Evolutionary conservation across 345 rosid genomes (phyloP), one percentile per base, ranked within the genome.

Genomic region (Ceriops tagal): DNA sequence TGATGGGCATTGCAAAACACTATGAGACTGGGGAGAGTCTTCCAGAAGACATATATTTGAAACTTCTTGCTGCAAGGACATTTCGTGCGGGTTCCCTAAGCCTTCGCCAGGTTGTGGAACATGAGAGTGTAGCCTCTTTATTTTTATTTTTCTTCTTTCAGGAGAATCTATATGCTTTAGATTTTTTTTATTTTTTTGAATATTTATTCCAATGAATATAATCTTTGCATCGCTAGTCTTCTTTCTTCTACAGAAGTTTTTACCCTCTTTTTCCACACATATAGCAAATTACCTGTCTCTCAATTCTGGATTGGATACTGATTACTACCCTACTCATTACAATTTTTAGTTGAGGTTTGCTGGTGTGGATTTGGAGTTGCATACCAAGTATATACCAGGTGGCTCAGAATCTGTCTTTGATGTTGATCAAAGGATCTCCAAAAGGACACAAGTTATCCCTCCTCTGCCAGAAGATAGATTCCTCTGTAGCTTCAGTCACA

Each of bases 1-100:
- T 92, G 80, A 87, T 92, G 92, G 87, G 93, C 80, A 86, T 92
- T 57, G 93, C 98, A 53, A 92, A 87, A 80, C 98, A 92, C 76
- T 90, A 87, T 74, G 84, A 85, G 78, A 89, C 96, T 68, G 93
- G 93, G 56, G 92, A 86, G 79, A 84, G 78, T 73, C 88, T 92
- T 56, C 98, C 96, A 13, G 98, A 92, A 71, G 93, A 87, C 47
- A 89, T 92, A 51, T 90, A 85, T 79, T 69, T 51, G 79, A 90
- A 90, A 80, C 93, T 92, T 64, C 86, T 92, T 3, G 96, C 98
- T 46, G 98, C 98, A 51, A 89, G 93, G 80, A 92, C 98, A 57
- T 90, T 82, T 75, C 83, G 92, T 66, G 96, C 96, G 13, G 98
- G 98, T 62, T 88, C 92, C 73, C 78, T 85, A 24, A 89, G 93